Evolutionary conservation across 805 yeast species (phyloP).

Genomic region (Teunomyces panamensis): DNA sequence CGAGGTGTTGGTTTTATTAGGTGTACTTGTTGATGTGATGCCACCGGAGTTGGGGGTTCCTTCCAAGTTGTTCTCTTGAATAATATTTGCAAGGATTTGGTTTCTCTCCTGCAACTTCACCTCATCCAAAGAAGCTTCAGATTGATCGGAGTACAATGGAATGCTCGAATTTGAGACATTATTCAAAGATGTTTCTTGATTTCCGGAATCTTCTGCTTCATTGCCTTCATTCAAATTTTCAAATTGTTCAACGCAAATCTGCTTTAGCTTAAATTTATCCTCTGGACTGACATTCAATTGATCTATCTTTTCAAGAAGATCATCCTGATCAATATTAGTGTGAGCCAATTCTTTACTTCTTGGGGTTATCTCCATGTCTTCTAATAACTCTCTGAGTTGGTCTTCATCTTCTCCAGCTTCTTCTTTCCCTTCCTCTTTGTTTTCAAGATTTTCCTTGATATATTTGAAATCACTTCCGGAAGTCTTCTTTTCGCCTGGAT

Average conservation of each 20-base stretch:
- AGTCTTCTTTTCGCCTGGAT: neutral
- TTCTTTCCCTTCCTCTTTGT: neutral
- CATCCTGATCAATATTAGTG: constrained; percentile 14
- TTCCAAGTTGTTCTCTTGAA: constrained; percentile 13
- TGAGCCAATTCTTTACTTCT: constrained; percentile 1
- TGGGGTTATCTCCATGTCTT: constrained; percentile 34
- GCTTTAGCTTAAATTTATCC: constrained; percentile 27
- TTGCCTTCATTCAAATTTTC: constrained; percentile 10
- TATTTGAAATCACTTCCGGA: neutral
- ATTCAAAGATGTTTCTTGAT: constrained; percentile 1
- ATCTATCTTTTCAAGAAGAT: constrained; percentile 24
- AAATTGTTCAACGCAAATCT: constrained; percentile 19
- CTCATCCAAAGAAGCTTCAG: constrained; percentile 10
- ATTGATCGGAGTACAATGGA: constrained; percentile 1
- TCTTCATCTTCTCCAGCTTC: constrained; percentile 9
- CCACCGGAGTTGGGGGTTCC: constrained; percentile 1
- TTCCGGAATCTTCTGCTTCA: constrained; percentile 9
- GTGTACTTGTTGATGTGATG: constrained; percentile 8
- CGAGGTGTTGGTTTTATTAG: constrained; percentile 14
- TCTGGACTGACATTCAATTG: constrained; percentile 21
- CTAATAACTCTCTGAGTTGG: constrained; percentile 27
- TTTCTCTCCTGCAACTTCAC: constrained; percentile 7
- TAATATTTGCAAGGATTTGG: constrained; percentile 11
- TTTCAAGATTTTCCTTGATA: neutral
- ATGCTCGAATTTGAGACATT: neutral